A percentile compares a stretch with the other conserved stretches of the same genome.
These are phyloP conservation scores for Monosporascus sp. DNA, from an alignment of 2,329 filamentous ascomycete genomes.

Conservation along the genomic window DNA sequence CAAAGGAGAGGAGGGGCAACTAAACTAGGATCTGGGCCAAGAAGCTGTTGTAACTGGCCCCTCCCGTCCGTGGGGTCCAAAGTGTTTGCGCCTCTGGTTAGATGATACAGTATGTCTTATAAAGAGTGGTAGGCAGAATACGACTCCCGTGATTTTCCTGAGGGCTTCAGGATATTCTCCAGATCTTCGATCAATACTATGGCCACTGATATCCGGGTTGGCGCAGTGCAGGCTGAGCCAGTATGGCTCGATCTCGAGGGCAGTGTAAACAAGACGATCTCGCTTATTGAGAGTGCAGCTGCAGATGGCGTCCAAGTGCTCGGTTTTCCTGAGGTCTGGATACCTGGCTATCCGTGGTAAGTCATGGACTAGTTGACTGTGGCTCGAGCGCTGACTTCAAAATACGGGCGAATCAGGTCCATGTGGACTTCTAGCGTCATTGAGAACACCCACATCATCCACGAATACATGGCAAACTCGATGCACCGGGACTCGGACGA, in stretches of 20 bases:
- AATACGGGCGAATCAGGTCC: constrained; percentile 20
- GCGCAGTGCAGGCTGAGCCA: constrained; percentile 53
- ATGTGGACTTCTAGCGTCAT: constrained; percentile 35
- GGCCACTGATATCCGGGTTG: constrained; percentile 30
- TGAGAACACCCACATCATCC: constrained; percentile 35
- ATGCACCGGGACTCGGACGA: constrained; percentile 34
- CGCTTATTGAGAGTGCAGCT: constrained; percentile 51
- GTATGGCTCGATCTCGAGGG: constrained; percentile 54
- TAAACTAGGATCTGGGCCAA: not conserved
- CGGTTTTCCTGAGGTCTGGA: constrained; percentile 49
- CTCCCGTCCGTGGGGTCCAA: not conserved
- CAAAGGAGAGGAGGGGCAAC: not conserved
- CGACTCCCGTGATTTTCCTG: not conserved
- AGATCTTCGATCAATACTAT: constrained; percentile 6
- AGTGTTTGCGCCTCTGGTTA: not conserved
- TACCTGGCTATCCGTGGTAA: constrained; percentile 50
- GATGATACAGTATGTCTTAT: not conserved
- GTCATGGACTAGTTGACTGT: constrained; percentile 6
- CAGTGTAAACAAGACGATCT: constrained; percentile 51
- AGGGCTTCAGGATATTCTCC: not conserved
- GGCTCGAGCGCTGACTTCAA: constrained; percentile 17
- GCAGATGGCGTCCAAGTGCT: constrained; percentile 49
- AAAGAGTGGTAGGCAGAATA: not conserved
- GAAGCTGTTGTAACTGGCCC: not conserved
- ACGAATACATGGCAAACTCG: constrained; percentile 30